A percentile compares a stretch with the other conserved stretches of the same genome.
Evolutionary conservation across 148 eudicot species (phyloP).

Genomic region (Mesembryanthemum crystallinum): DNA sequence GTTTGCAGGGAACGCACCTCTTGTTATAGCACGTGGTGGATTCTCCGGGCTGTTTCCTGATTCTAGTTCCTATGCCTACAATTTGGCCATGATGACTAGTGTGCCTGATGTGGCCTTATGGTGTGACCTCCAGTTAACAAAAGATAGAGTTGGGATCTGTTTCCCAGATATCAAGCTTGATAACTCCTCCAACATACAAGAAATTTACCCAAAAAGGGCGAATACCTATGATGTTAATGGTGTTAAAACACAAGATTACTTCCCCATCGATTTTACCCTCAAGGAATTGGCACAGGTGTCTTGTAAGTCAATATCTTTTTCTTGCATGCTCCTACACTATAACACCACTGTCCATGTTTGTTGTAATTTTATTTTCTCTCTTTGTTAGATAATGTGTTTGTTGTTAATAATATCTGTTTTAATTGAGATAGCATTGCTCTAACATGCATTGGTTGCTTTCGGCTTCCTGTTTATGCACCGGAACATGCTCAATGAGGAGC

Average conservation of each 20-base stretch:
- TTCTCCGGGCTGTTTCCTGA: slow-evolving; percentile 75
- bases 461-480: too few species aligned
- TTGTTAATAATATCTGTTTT: background rate
- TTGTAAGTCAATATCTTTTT: slow-evolving; percentile 46
- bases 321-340: background rate
- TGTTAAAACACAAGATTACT: slow-evolving; percentile 48
- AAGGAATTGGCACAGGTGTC: slow-evolving; percentile 39
- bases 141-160: slow-evolving; percentile 72
- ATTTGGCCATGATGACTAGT: slow-evolving; percentile 33
- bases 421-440: background rate
- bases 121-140: slow-evolving; percentile 90
- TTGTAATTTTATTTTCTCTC: too few species aligned
- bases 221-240: slow-evolving; percentile 62
- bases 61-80: slow-evolving; percentile 57
- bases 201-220: slow-evolving; percentile 10
- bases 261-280: slow-evolving; percentile 67
- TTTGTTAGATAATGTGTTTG: background rate
- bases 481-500: background rate
- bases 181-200: slow-evolving; percentile 39
- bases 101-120: slow-evolving; percentile 46
- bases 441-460: background rate
- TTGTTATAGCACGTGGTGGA: slow-evolving; percentile 75
- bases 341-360: background rate
- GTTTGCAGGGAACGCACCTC: slow-evolving; percentile 56
- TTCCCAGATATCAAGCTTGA: slow-evolving; percentile 57